A percentile compares a stretch with the other conserved stretches of the same genome.
phyloP scores from a whole-genome alignment of 768 basidiomycete species.

The Leccinellum rugosiceps region DNA sequence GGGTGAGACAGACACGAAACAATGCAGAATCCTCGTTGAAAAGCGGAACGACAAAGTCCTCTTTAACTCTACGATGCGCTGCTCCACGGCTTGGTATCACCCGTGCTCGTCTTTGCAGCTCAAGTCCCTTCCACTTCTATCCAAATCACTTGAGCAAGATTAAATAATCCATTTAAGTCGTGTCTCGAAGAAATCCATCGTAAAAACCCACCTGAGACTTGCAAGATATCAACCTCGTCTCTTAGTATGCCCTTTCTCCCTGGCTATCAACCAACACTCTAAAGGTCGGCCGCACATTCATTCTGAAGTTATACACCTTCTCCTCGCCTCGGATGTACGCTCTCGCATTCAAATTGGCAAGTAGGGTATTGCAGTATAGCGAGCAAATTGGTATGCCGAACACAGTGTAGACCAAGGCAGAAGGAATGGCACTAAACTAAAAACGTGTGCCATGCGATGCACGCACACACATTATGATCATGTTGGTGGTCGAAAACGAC shows the following conservation, averaged over 20 bases:
- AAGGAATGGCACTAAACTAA: background rate
- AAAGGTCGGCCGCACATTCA: too few species aligned
- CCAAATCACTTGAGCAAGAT: background rate
- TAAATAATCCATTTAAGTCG: too few species aligned
- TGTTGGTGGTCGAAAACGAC: background rate
- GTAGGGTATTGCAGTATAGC: background rate
- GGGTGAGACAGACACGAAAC: background rate
- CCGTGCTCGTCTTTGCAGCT: background rate
- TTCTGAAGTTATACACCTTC: too few species aligned
- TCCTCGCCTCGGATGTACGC: background rate
- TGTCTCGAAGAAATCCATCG: background rate
- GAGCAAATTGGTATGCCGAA: background rate
- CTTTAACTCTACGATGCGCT: background rate
- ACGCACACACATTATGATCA: background rate
- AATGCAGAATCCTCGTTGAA: background rate
- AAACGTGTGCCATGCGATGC: background rate
- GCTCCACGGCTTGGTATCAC: background rate
- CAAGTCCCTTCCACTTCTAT: background rate
- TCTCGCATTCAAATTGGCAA: background rate
- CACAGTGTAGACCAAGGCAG: background rate
- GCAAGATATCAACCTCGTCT: background rate
- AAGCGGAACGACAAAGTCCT: background rate
- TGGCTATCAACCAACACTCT: too few species aligned
- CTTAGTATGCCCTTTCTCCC: too few species aligned
- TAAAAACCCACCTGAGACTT: background rate